Percentiles rank a stretch among this genome's conserved stretches.
Evolutionary conservation across 1,284 basidiomycete genomes (phyloP).

Genomic region (Peniophora sp.): DNA sequence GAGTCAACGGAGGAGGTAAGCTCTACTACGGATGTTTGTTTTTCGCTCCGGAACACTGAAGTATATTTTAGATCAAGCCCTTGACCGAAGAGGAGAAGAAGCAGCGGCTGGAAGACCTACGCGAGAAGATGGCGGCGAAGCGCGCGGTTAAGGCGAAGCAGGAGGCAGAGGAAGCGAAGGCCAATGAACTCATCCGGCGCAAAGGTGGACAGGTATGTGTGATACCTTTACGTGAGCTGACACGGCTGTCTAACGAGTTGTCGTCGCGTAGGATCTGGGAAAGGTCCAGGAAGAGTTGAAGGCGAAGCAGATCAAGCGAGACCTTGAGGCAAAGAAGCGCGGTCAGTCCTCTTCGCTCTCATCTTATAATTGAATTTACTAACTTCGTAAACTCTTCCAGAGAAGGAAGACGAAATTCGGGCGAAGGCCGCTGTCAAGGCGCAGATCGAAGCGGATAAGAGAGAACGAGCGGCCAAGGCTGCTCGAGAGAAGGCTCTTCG

Average conservation of each 20-base stretch:
- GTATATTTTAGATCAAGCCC: constrained; percentile 68
- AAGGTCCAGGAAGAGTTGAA: constrained; percentile 73
- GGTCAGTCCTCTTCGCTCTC: constrained; percentile 33
- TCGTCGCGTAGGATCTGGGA: constrained; percentile 49
- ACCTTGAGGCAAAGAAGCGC: constrained; percentile 70
- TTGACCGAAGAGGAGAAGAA: constrained; percentile 94
- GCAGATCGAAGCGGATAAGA: constrained; percentile 92
- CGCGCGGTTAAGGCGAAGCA: constrained; percentile 60
- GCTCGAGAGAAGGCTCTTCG: constrained; percentile 85
- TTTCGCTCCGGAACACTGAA: not conserved
- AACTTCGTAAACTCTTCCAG: constrained; percentile 30
- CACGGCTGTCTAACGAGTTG: too few species aligned
- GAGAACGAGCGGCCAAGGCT: constrained; percentile 77
- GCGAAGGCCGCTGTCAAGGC: constrained; percentile 82
- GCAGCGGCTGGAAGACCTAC: constrained; percentile 72
- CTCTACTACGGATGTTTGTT: not conserved
- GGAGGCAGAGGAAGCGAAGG: constrained; percentile 65
- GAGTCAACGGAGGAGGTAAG: constrained; percentile 90
- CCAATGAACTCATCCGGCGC: constrained; percentile 75
- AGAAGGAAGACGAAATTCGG: constrained; percentile 81
- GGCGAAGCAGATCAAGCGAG: constrained; percentile 73
- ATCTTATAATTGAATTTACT: not conserved
- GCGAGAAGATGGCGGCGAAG: constrained; percentile 73
- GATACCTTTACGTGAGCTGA: too few species aligned
- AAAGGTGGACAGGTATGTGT: constrained; percentile 73